These are phyloP conservation scores for Toxicodendron radicans DNA, from an alignment of 345 rosid genomes.

Conservation along the genomic window DNA sequence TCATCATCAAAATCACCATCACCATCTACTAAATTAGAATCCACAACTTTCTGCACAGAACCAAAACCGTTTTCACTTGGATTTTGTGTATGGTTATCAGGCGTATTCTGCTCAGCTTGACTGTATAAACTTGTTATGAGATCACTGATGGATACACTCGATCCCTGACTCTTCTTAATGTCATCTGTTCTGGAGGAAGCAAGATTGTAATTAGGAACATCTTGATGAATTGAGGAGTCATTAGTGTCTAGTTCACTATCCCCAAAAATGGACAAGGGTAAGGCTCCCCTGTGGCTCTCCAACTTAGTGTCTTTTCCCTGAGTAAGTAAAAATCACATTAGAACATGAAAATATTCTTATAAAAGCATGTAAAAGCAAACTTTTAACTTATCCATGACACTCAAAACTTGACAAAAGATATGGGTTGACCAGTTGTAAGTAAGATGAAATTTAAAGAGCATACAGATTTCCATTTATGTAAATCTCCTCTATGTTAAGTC, in stretches of 20 bases:
- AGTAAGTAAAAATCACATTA: constrained; percentile 10
- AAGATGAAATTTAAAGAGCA: neutral
- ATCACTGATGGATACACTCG: constrained; percentile 56
- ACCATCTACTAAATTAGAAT: constrained; percentile 30
- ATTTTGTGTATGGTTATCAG: constrained; percentile 32
- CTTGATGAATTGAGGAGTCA: constrained; percentile 40
- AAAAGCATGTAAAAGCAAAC: constrained; percentile 6
- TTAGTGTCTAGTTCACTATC: constrained; percentile 47
- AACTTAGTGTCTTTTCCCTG: constrained; percentile 40
- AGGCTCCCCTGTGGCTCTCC: constrained; percentile 47
- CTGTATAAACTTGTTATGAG: constrained; percentile 75
- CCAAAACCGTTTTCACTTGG: constrained; percentile 34
- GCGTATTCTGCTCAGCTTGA: constrained; percentile 49
- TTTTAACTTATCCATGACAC: neutral
- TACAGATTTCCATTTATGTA: neutral
- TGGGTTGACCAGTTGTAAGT: neutral
- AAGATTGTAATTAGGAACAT: constrained; percentile 31
- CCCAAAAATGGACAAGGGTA: constrained; percentile 71
- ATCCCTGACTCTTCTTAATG: constrained; percentile 37
- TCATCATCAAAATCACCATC: constrained; percentile 57
- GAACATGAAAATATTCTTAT: constrained; percentile 17
- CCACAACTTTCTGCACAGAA: constrained; percentile 27
- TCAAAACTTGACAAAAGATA: neutral
- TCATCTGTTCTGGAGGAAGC: constrained; percentile 27
- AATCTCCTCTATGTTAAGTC: neutral